Conservation (phyloP, 306 rosid species). For the Cicer yamashitae region DNA sequence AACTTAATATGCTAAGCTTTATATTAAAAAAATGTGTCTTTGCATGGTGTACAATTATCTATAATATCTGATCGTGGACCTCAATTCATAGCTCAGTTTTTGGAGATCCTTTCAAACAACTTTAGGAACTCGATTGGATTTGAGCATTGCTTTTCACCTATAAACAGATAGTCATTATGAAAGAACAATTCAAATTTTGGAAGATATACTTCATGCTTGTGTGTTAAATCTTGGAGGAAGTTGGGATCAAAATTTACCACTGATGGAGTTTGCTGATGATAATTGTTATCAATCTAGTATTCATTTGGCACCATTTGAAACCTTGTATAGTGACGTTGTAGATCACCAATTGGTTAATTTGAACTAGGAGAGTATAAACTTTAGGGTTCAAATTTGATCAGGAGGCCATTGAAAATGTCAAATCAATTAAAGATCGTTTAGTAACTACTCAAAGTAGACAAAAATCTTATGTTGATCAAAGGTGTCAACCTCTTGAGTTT, state of each 20-base stretch:
- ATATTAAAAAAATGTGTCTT: not conserved
- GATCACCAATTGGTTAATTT: no score
- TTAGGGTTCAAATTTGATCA: not conserved
- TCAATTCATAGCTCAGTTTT: not conserved
- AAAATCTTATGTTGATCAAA: not conserved
- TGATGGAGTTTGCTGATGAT: no score
- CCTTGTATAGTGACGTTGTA: no score
- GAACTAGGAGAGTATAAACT: not conserved
- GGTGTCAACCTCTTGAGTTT: not conserved
- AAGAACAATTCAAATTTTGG: not conserved
- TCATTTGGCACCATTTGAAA: no score
- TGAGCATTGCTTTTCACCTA: not conserved
- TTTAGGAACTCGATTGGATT: not conserved
- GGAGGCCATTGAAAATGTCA: not conserved
- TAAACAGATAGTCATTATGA: not conserved
- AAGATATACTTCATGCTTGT: no score
- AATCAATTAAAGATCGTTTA: not conserved
- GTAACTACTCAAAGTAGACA: no score
- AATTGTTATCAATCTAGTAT: no score
- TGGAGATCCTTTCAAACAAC: not conserved
- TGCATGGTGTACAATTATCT: not conserved
- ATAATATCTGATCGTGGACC: not conserved
- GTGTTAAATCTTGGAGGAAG: no score
- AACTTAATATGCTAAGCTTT: not conserved
- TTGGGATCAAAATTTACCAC: no score